phyloP scores from a whole-genome alignment of 2,329 filamentous ascomycete genomes.

The Metarhizium sp. region DNA sequence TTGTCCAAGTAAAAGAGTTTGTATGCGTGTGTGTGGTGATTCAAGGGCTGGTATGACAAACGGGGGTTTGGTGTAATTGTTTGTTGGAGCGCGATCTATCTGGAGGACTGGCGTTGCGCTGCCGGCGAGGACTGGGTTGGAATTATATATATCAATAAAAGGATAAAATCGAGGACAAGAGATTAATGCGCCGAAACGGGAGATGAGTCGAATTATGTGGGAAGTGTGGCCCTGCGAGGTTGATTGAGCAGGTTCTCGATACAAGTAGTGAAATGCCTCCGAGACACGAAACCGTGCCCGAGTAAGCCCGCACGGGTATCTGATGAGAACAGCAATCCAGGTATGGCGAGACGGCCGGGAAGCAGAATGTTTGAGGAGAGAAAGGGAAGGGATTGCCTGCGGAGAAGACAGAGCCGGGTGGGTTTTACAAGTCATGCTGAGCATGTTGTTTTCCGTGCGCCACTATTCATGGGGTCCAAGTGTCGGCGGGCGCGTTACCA shows the following conservation, averaged over 20 bases:
- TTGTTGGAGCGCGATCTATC: too few species aligned
- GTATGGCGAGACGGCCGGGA: neutral
- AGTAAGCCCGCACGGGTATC: too few species aligned
- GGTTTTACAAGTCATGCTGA: neutral
- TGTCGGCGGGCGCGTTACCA: neutral
- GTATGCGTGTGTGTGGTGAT: neutral
- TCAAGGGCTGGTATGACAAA: too few species aligned
- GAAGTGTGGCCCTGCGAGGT: neutral
- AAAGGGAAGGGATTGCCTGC: neutral
- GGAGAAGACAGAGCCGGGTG: neutral
- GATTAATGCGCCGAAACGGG: neutral
- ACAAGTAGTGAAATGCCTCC: neutral
- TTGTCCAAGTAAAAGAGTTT: too few species aligned
- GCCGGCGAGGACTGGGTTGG: too few species aligned
- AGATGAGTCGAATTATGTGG: neutral
- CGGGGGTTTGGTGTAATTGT: too few species aligned
- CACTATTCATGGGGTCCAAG: neutral
- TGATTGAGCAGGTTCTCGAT: constrained; percentile 2
- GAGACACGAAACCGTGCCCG: neutral
- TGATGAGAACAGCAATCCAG: too few species aligned
- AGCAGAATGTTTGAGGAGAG: neutral
- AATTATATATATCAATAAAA: neutral
- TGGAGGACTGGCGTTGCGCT: too few species aligned
- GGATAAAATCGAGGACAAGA: neutral
- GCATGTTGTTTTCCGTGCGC: neutral